Evolutionary conservation across 331 rosid species (phyloP).

Genomic region (Malus hybrid): DNA sequence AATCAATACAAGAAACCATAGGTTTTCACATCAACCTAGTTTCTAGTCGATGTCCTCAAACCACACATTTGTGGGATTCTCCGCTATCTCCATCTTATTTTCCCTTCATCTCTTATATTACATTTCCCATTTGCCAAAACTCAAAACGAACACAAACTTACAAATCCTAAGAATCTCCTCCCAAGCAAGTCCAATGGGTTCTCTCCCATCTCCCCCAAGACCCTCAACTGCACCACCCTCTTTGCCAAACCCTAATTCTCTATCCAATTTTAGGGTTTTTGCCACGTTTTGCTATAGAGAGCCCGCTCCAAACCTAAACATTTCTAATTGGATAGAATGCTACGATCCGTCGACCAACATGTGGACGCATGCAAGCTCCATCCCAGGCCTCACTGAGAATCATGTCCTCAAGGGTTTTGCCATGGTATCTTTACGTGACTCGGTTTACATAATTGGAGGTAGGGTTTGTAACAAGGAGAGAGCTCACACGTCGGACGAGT

Average conservation of each 20-base stretch:
- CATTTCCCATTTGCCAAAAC: constrained; percentile 23
- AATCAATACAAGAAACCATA: constrained; percentile 31
- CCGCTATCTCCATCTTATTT: constrained; percentile 24
- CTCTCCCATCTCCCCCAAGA: constrained; percentile 39
- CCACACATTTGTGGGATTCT: constrained; percentile 22
- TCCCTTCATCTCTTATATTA: constrained; percentile 5
- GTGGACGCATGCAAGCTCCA: constrained; percentile 41
- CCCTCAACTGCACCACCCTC: constrained; percentile 13
- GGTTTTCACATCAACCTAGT: constrained; percentile 17
- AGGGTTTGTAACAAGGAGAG: constrained; percentile 36
- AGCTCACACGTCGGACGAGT: constrained; percentile 26
- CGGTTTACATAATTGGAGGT: constrained; percentile 57
- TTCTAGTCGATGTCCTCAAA: constrained; percentile 28
- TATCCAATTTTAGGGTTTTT: constrained; percentile 24
- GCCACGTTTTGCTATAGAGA: constrained; percentile 43
- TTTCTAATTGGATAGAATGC: constrained; percentile 39
- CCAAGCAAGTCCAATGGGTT: constrained; percentile 40
- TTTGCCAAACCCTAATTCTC: constrained; percentile 13
- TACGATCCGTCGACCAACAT: constrained; percentile 43
- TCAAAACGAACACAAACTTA: neutral
- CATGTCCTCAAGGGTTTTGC: constrained; percentile 52
- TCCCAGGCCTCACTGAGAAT: constrained; percentile 38
- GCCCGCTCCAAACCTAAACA: constrained; percentile 12
- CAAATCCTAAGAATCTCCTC: neutral
- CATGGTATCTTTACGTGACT: constrained; percentile 40